Evolutionary conservation across 2,329 filamentous ascomycete species (phyloP).

Genomic region (Fusarium ambrosium): DNA sequence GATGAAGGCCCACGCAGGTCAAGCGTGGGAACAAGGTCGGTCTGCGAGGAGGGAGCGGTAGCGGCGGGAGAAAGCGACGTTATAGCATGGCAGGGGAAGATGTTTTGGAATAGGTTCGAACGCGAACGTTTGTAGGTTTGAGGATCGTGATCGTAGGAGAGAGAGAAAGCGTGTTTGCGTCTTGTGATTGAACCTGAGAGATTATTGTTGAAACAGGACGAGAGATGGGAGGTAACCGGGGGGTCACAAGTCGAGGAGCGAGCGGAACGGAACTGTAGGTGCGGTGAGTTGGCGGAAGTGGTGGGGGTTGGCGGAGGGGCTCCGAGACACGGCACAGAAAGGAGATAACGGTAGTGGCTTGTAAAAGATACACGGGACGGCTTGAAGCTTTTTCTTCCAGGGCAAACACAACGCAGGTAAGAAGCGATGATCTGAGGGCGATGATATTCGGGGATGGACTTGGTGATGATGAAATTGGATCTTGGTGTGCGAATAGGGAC

Average conservation of each 20-base stretch:
- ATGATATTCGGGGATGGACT: neutral
- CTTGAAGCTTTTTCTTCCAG: neutral
- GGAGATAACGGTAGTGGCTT: conserved; percentile 2
- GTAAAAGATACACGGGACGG: neutral
- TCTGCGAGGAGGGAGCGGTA: conserved; percentile 3
- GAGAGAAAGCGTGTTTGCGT: neutral
- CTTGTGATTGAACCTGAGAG: conserved; percentile 1
- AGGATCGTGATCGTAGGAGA: neutral
- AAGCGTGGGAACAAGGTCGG: conserved; percentile 30
- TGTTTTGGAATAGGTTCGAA: neutral
- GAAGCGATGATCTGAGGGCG: neutral
- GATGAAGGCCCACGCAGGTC: conserved; percentile 11
- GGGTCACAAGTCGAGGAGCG: conserved; percentile 31
- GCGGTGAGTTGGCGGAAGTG: conserved; percentile 24
- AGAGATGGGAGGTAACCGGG: conserved; percentile 16
- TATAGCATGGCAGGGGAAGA: conserved; percentile 34
- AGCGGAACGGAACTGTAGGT: conserved; percentile 21
- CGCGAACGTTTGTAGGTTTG: neutral
- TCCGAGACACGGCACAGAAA: conserved; percentile 20
- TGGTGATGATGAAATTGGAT: conserved; percentile 19
- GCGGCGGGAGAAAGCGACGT: neutral
- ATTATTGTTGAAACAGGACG: conserved; percentile 16
- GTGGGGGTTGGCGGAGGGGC: conserved; percentile 30
- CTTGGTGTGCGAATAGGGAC: neutral
- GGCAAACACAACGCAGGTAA: neutral